A percentile compares a stretch with the other conserved stretches of the same genome.
These are phyloP conservation scores for Mycosphaerella sp. DNA, from an alignment of 2,329 filamentous ascomycete genomes.

Conservation along the genomic window DNA sequence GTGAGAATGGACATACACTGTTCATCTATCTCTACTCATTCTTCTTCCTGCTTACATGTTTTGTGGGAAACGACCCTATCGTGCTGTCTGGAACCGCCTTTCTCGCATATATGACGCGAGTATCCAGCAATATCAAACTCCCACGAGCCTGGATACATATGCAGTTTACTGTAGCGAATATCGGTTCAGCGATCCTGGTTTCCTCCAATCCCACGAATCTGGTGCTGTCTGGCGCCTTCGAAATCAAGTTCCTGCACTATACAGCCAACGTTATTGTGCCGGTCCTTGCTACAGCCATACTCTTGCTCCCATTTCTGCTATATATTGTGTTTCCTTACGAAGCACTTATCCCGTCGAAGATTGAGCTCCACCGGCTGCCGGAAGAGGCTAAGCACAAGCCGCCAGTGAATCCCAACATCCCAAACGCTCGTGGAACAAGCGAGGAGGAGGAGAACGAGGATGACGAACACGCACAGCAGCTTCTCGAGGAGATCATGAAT, in stretches of 20 bases:
- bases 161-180: slow-evolving; percentile 69
- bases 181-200: slow-evolving; percentile 67
- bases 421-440: slow-evolving; percentile 53
- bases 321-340: slow-evolving; percentile 63
- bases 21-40: slow-evolving; percentile 70
- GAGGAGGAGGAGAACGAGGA: slow-evolving; percentile 46
- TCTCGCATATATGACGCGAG: slow-evolving; percentile 69
- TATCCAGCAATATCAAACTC: slow-evolving; percentile 65
- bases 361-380: slow-evolving; percentile 62
- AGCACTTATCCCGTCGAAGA: slow-evolving; percentile 57
- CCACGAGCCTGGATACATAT: slow-evolving; percentile 67
- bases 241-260: slow-evolving; percentile 66
- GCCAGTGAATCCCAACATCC: slow-evolving; percentile 68
- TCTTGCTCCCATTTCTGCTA: slow-evolving; percentile 63
- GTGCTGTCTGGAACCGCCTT: slow-evolving; percentile 70
- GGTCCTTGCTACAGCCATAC: slow-evolving; percentile 58
- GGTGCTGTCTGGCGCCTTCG: slow-evolving; percentile 65
- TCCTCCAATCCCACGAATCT: slow-evolving; percentile 74
- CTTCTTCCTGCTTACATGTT: slow-evolving; percentile 61
- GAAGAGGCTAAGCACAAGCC: slow-evolving; percentile 50
- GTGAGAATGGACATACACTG: slow-evolving; percentile 59
- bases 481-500: slow-evolving; percentile 69
- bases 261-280: slow-evolving; percentile 74
- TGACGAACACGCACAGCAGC: slow-evolving; percentile 45
- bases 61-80: slow-evolving; percentile 70